These are phyloP conservation scores for Sporothrix sp. DNA, from an alignment of 2,329 filamentous ascomycete genomes.

Conservation along the genomic window DNA sequence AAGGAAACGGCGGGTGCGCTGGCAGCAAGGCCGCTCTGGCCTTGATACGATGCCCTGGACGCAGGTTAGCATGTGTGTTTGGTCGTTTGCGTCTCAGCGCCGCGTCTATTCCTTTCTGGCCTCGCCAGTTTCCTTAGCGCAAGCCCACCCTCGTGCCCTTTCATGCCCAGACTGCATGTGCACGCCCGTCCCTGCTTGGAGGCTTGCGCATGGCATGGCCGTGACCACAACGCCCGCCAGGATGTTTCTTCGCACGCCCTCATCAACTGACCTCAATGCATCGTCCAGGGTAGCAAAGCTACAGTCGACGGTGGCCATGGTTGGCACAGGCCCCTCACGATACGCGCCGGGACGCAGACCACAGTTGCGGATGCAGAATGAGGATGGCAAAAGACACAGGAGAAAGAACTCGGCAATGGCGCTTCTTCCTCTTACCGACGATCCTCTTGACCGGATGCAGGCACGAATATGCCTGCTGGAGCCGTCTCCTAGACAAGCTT, in stretches of 20 bases:
- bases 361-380: too few relatives aligned
- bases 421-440: slow-evolving; percentile 1
- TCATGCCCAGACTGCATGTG: too few relatives aligned
- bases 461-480: background rate
- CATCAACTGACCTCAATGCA: slow-evolving; percentile 12
- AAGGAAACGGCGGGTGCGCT: slow-evolving; percentile 11
- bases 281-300: slow-evolving; percentile 11
- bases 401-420: background rate
- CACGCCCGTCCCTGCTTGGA: too few relatives aligned
- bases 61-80: background rate
- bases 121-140: too few relatives aligned
- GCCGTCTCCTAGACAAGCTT: too few relatives aligned
- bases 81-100: background rate
- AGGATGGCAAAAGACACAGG: background rate
- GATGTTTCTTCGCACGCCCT: background rate
- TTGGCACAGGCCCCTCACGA: background rate
- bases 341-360: slow-evolving; percentile 1
- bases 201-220: too few relatives aligned
- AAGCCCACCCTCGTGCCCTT: too few relatives aligned
- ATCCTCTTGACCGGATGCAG: background rate
- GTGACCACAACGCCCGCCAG: too few relatives aligned
- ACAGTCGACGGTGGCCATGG: slow-evolving; percentile 12
- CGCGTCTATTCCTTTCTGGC: background rate
- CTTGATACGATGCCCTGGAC: background rate
- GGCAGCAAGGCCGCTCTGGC: background rate